These are phyloP conservation scores for Fusarium xyrophilum DNA, from an alignment of 2,329 filamentous ascomycete genomes.

Conservation along the genomic window DNA sequence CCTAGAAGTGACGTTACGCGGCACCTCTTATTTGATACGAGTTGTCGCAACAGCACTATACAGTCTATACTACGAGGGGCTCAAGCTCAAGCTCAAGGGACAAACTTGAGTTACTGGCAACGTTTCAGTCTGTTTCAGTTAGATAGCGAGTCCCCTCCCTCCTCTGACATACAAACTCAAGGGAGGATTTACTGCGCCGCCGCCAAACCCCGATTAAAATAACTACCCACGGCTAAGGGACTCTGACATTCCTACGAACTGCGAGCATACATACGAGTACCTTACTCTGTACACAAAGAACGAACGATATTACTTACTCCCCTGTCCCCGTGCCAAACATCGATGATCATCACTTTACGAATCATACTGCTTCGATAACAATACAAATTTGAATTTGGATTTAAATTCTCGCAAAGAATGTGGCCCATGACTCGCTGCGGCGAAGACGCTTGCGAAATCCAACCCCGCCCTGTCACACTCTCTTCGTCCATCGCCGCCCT, in stretches of 20 bases:
- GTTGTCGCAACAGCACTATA: constrained; percentile 12
- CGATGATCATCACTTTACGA: constrained; percentile 2
- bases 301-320: neutral
- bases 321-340: constrained; percentile 12
- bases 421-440: constrained; percentile 59
- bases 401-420: constrained; percentile 37
- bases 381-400: neutral
- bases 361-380: neutral
- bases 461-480: constrained; percentile 51
- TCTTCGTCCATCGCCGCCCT: constrained; percentile 65
- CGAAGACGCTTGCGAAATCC: constrained; percentile 61
- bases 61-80: constrained; percentile 3
- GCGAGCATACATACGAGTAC: neutral
- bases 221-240: neutral
- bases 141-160: neutral
- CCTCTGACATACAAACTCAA: constrained; percentile 1
- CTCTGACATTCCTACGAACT: neutral
- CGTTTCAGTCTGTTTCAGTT: constrained; percentile 13
- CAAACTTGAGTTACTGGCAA: neutral
- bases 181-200: constrained; percentile 18
- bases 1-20: constrained; percentile 16
- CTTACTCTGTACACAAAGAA: constrained; percentile 1
- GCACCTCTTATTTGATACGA: neutral
- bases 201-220: neutral
- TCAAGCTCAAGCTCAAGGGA: neutral